Evolutionary conservation across 2,329 filamentous ascomycete genomes (phyloP), one percentile per base, ranked within the genome.

Genomic region (Hymenotorrendiella dingleyae): DNA sequence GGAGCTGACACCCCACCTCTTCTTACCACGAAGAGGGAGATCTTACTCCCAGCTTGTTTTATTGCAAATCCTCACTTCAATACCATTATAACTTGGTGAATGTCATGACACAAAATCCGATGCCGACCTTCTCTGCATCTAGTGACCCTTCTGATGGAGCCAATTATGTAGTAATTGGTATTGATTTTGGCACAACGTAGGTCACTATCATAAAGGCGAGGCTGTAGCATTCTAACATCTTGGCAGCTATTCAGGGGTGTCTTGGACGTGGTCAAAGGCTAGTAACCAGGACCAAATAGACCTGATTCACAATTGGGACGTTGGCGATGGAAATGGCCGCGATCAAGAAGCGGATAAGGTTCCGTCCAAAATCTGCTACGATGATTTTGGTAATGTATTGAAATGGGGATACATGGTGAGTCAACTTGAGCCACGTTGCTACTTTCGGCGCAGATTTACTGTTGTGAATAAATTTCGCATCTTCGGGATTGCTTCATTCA

Each of bases 161-260:
- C 12, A n/a, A 32, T 11, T 41, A 29, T 26, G 27, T 46, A 11
- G 27, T 28, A 14, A 46, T 46, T 17, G 43, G 43, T 6, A 46
- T 46, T 26, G 43, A 46, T 19, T 42, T 38, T 28, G 43, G 43
- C 12, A 46, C 43, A 29, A 46, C 38, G 43, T 42, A 34, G 39
- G 43, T 24, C n/a, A 14, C 17, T 8, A 4, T 14, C 16, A 16
- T 14, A 16, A 19, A n/a, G 24, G 14, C 16, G 7, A 36, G 14
- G 12, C 12, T 16, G 10, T 5, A 37, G 22, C 16, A 17, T 37
- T 12, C 19, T 42, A 14, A 36, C 30, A 27, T 12, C 12, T n/a
- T 23, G 6, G 6, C 20, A 42, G 43, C 3, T 46, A 28, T 23
- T 46, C 43, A 3, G 43, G 38, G 12, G 38, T 42, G 3, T 16